These are phyloP conservation scores for Funneliformis caledonium DNA, from an alignment of 371 early-diverging fungal species.

Conservation along the genomic window DNA sequence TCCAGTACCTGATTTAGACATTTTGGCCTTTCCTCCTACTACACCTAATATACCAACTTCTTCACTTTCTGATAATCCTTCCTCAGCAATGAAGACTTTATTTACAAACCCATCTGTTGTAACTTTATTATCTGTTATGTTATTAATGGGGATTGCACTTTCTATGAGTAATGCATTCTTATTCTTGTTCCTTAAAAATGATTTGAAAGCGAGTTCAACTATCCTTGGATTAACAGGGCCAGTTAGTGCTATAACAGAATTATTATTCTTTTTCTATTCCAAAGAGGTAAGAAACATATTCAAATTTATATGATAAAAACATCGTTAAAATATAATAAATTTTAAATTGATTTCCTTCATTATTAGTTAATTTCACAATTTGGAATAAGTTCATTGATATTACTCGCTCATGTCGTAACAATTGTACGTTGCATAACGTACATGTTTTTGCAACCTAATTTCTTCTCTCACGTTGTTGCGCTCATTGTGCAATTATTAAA, in stretches of 20 bases:
- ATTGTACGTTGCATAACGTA: slow-evolving; percentile 24
- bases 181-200: slow-evolving; percentile 23
- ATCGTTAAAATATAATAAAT: background rate
- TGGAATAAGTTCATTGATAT: slow-evolving; percentile 15
- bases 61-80: background rate
- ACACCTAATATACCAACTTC: slow-evolving; percentile 17
- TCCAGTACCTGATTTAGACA: slow-evolving; percentile 27
- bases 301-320: background rate
- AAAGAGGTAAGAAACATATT: slow-evolving; percentile 20
- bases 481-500: slow-evolving; percentile 20
- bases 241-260: slow-evolving; percentile 10
- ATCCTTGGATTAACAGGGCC: slow-evolving; percentile 35
- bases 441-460: slow-evolving; percentile 13
- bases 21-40: slow-evolving; percentile 31
- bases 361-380: slow-evolving; percentile 28
- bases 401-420: slow-evolving; percentile 22
- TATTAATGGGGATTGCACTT: slow-evolving; percentile 25
- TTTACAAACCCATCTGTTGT: slow-evolving; percentile 20
- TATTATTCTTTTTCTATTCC: slow-evolving; percentile 35
- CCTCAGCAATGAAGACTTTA: slow-evolving; percentile 2
- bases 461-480: slow-evolving; percentile 9
- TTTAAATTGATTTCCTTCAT: background rate
- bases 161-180: slow-evolving; percentile 30
- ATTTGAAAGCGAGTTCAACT: slow-evolving; percentile 30
- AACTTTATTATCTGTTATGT: slow-evolving; percentile 26